Evolutionary conservation across 345 rosid genomes (phyloP).

Genomic region (Triadica sebifera): DNA sequence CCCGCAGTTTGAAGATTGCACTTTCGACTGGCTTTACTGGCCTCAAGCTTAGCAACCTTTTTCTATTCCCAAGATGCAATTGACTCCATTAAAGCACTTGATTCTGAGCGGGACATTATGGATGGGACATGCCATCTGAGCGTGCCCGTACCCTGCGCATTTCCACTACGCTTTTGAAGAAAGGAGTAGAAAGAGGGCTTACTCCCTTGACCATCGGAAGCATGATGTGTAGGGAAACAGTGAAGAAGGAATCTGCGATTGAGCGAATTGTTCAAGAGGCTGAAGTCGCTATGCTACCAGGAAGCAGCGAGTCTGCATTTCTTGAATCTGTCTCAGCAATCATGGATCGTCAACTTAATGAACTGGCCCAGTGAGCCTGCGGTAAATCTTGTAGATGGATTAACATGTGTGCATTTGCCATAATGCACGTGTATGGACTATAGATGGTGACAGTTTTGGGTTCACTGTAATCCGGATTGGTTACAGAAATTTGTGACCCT

Average conservation of each 20-base stretch:
- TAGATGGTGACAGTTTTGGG: conserved; percentile 2
- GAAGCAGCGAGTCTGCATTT: conserved; percentile 52
- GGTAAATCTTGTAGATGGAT: conserved; percentile 13
- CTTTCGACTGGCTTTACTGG: conserved; percentile 95
- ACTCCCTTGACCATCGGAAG: conserved; percentile 69
- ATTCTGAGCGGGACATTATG: conserved; percentile 67
- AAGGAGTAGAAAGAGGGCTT: conserved; percentile 66
- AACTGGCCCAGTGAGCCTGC: conserved; percentile 17
- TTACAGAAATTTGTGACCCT: conserved; percentile 14
- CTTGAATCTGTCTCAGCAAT: conserved; percentile 45
- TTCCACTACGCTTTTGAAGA: conserved; percentile 82
- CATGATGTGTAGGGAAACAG: conserved; percentile 71
- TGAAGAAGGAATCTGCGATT: conserved; percentile 53
- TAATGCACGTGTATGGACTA: not conserved
- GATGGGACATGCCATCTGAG: conserved; percentile 62
- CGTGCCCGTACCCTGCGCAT: conserved; percentile 54
- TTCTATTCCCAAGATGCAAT: conserved; percentile 50
- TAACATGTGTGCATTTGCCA: conserved; percentile 2
- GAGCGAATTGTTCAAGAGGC: conserved; percentile 68
- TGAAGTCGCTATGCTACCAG: conserved; percentile 46
- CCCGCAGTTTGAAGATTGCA: conserved; percentile 83
- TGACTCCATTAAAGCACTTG: conserved; percentile 56
- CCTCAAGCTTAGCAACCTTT: conserved; percentile 77
- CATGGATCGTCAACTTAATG: conserved; percentile 53
- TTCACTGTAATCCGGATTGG: conserved; percentile 12